Base-by-base conservation (phyloP, 768 basidiomycete genomes). In the Tephrocybe sp. region DNA sequence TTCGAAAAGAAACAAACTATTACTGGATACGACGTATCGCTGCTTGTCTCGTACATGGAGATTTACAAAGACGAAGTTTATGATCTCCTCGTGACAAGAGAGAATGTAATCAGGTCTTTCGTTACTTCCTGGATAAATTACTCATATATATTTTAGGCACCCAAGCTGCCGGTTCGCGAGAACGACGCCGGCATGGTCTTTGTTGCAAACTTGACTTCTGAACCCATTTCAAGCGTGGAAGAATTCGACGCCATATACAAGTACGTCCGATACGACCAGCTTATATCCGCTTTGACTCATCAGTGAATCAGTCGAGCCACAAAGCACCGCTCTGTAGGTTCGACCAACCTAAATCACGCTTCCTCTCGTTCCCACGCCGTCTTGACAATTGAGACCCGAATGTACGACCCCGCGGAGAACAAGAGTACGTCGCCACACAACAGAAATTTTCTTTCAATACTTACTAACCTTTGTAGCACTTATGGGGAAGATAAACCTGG, bases 41-140 rank as follows among this genome's bases (percentile, higher is more conserved):
- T 85, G 19, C 60, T 74, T 5, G 71, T 88, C 12, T 87, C 87
- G 1, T 93, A 93, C 54, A 88, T 91, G 82, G 92, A 95, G 64
- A 91, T 95, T 45, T 91, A 93, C 69, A 90, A 89, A 61, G 92
- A 95, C 60, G 92, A 95, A 54, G 87, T 89, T 3, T 94, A 89
- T 59, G 92, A 94, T 62, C 77, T 96, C 21, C 76, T 95, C 3
- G 89, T 89, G 1, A 73, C 78, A 44, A 74, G 87, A 44, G 87
- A 87, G 49, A 81, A 75, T 47, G 87, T 86, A 59, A 18, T 81
- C 73, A 26, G 13, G 21, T 18, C 36, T 15, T 30, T 42, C 34
- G 27, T 15, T 31, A 5, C 9, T 19, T 28, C 16, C 24, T 38
- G 7, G 31, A 39, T n/a, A 31, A 55, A 19, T 37, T 37, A 56